Base-by-base conservation (phyloP, 2,329 filamentous ascomycete genomes). In the Aspergillus neoniger region DNA sequence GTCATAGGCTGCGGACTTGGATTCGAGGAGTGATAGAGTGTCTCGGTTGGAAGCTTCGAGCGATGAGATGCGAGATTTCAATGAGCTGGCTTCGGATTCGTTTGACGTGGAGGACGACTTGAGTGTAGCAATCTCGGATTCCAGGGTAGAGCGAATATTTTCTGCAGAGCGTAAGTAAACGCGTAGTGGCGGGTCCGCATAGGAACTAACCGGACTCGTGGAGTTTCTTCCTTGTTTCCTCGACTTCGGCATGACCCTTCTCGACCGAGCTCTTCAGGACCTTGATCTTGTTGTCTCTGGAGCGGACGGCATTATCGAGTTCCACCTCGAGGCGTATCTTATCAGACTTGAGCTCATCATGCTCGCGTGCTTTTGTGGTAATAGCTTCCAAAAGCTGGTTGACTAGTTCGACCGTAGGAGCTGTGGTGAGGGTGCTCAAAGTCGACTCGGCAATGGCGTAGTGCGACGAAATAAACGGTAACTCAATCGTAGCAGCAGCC, bases 11-110 rank as follows among this genome's bases (percentile, higher is more conserved):
- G 87, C 87, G 57, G 91, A 91, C 77, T 97, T 97, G 17, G 91
- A 89, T 72, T 98, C 94, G 63, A 98, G 88, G 36, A 97, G 87
- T 44, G 91, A 88, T 4, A 98, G 80, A 14, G 92, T 94, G 65
- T 97, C 94, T 63, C 95, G 89, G 73, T 96, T 98, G 6, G 94
- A 95, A 0, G 91, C 88, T 77, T 99, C 93, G 2, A 99, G 86
- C 0, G 91, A 91, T 52, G 89, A 82, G 69, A 99, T 92, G 68
- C 94, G 92, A 61, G 91, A 87, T 69, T 91, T 89, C 14, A 99
- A 83, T 2, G 87, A 86, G 69, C 91, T 88, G 60, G 91, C 85
- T 61, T 89, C 86, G 2, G 91, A 90, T 62, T 88, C 76, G 58
- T 77, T 81, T 52, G 77, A 88, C 1, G 88, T 88, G 19, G 87